These are phyloP conservation scores for Raphanus raphanistrum DNA, from an alignment of 345 rosid species.

Conservation along the genomic window DNA sequence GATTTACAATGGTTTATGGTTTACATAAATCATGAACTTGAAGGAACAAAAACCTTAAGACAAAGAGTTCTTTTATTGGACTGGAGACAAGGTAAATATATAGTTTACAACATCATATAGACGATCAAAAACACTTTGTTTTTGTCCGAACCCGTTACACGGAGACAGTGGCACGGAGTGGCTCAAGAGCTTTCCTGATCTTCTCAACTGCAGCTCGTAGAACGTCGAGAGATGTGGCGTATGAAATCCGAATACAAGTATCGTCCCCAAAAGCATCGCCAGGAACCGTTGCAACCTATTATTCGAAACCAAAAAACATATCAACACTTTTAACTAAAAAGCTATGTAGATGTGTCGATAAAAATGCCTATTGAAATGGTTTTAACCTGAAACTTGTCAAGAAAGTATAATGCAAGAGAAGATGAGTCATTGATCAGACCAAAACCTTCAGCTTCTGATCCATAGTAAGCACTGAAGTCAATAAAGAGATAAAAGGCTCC, in stretches of 20 bases:
- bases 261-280: slow-evolving; percentile 99
- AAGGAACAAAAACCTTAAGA: not conserved
- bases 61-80: not conserved
- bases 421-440: slow-evolving; percentile 70
- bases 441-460: slow-evolving; percentile 72
- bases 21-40: not conserved
- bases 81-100: not conserved
- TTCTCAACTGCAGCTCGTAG: slow-evolving; percentile 77
- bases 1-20: not conserved
- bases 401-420: slow-evolving; percentile 64
- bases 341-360: not conserved
- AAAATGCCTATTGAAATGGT: not conserved
- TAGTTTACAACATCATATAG: slow-evolving; percentile 14
- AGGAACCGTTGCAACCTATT: slow-evolving; percentile 90
- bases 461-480: slow-evolving; percentile 83
- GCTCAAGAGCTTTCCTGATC: slow-evolving; percentile 69
- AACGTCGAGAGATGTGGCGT: slow-evolving; percentile 77
- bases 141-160: slow-evolving; percentile 38
- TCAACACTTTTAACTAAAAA: not conserved
- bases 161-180: slow-evolving; percentile 53
- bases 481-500: slow-evolving; percentile 95
- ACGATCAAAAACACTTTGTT: not conserved
- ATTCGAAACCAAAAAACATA: not conserved
- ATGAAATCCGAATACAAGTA: slow-evolving; percentile 81
- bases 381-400: slow-evolving; percentile 43